phyloP scores from a whole-genome alignment of 2,329 filamentous ascomycete genomes.

The Tolypocladium tundrense region DNA sequence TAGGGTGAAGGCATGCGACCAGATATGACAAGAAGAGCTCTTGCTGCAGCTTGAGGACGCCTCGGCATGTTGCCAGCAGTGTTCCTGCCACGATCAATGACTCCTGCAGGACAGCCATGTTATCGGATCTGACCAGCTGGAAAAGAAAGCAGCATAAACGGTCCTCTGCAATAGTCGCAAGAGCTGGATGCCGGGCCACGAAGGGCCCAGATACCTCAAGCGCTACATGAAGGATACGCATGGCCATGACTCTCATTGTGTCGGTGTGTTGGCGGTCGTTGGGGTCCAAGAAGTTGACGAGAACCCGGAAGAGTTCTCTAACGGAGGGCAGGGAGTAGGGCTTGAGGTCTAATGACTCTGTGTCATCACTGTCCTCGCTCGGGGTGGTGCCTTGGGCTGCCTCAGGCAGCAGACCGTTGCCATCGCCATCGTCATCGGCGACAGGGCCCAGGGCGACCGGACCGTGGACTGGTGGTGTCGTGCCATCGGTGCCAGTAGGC shows the following conservation, averaged over 20 bases:
- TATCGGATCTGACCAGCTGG: slow-evolving; percentile 91
- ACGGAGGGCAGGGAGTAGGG: slow-evolving; percentile 94
- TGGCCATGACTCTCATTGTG: slow-evolving; percentile 91
- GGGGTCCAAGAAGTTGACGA: slow-evolving; percentile 89
- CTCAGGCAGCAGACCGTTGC: not conserved
- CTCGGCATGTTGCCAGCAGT: slow-evolving; percentile 78
- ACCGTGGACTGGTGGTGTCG: not conserved
- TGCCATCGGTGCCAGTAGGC: slow-evolving; percentile 1
- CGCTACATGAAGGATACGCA: slow-evolving; percentile 94
- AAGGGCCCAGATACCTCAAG: slow-evolving; percentile 93
- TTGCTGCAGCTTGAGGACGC: slow-evolving; percentile 88
- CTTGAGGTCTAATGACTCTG: slow-evolving; percentile 51
- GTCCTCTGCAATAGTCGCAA: slow-evolving; percentile 83
- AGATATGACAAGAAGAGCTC: slow-evolving; percentile 92
- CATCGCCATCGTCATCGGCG: slow-evolving; percentile 2
- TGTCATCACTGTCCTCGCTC: slow-evolving; percentile 27
- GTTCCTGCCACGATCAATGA: slow-evolving; percentile 88
- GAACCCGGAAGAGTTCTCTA: slow-evolving; percentile 81
- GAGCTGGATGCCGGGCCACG: slow-evolving; percentile 81
- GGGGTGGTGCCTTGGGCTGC: not conserved
- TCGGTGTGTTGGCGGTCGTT: slow-evolving; percentile 90
- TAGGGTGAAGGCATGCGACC: slow-evolving; percentile 84
- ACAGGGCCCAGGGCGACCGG: not conserved
- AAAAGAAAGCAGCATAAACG: slow-evolving; percentile 90
- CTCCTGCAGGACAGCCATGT: slow-evolving; percentile 88